Base-by-base conservation (phyloP, 805 yeast genomes). In the Ogataea corticis region DNA sequence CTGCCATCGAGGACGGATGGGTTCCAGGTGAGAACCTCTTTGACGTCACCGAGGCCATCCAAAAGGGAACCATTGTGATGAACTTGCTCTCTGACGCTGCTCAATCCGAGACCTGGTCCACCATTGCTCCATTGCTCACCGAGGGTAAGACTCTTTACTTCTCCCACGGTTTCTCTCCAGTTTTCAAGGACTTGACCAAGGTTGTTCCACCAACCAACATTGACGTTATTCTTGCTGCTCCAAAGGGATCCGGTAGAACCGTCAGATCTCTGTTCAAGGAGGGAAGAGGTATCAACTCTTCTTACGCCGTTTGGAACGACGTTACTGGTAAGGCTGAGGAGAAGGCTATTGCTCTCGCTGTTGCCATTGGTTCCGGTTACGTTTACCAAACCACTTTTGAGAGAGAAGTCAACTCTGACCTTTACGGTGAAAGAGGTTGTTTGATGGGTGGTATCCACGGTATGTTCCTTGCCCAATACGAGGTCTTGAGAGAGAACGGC, bases 401-500 rank as follows among this genome's bases (percentile, higher is more conserved):
- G 80, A 90, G 85, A 78, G 99, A 94, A 80, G 99, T 94, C 68
- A 89, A 87, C 89, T 91, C 98, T 57, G 99, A 94, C 74, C 80
- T 94, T 69, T 94, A 94, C 80, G 99, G 99, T 79, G 99, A 94
- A 83, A 89, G 99, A 82, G 99, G 99, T 71, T 94, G 98, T 79
- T 81, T 94, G 63, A 94, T 92, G 99, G 99, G 98, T 73, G 98
- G 98, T 83, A 92, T 94, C 80, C 99, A 94, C 82, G 99, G 99
- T 83, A 94, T 94, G 98, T 94, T 94, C 94, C 83, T 94, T 68
- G 99, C 99, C 63, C 99, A 94, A 81, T 94, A 94, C 83, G 99
- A 94, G 78, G 99, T 94, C 54, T 85, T 94, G 73, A 91, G 99
- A 80, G 98, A 92, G 81, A 90, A 95, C 71, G 99, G 99, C 59